These are phyloP conservation scores for Calamus simplicifolius DNA, from an alignment of 176 grass and related monocot genomes.

Conservation along the genomic window DNA sequence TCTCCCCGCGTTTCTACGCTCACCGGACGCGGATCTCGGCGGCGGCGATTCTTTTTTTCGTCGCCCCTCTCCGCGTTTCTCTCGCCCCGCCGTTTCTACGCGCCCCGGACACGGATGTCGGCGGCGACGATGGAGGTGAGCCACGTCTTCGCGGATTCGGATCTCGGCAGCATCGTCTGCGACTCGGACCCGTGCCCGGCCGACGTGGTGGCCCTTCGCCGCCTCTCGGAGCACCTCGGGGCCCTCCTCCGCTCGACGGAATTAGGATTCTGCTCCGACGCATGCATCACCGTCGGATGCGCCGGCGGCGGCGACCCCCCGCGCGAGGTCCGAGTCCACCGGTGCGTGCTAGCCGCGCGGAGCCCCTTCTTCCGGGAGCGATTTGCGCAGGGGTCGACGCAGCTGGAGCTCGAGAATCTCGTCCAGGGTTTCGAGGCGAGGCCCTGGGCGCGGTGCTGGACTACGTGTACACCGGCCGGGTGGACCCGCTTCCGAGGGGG, in stretches of 20 bases:
- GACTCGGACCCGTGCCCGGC: constrained; percentile 14
- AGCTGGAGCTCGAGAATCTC: constrained; percentile 35
- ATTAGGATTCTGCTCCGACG: constrained; percentile 60
- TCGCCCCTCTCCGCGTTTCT: too few relatives aligned
- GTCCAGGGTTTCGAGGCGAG: constrained; percentile 47
- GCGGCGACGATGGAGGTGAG: constrained; percentile 34
- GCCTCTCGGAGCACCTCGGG: constrained; percentile 81
- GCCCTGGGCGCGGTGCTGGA: constrained; percentile 66
- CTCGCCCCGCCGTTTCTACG: too few relatives aligned
- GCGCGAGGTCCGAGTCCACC: constrained; percentile 40
- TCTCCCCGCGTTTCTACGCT: too few relatives aligned
- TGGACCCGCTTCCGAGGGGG: constrained; percentile 49
- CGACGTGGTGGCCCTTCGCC: constrained; percentile 72
- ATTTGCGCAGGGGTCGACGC: constrained; percentile 33
- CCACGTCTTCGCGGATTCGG: constrained; percentile 48
- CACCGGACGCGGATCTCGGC: too few relatives aligned
- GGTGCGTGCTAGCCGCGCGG: constrained; percentile 77
- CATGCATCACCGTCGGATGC: constrained; percentile 27
- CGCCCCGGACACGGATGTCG: too few relatives aligned
- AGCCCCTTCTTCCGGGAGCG: constrained; percentile 70
- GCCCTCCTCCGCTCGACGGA: constrained; percentile 44
- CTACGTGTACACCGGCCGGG: constrained; percentile 83
- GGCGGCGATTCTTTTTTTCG: too few relatives aligned
- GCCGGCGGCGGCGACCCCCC: neutral
- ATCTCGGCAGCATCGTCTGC: constrained; percentile 30